Base-by-base conservation (phyloP, 805 yeast genomes). In the Pichia kluyveri region DNA sequence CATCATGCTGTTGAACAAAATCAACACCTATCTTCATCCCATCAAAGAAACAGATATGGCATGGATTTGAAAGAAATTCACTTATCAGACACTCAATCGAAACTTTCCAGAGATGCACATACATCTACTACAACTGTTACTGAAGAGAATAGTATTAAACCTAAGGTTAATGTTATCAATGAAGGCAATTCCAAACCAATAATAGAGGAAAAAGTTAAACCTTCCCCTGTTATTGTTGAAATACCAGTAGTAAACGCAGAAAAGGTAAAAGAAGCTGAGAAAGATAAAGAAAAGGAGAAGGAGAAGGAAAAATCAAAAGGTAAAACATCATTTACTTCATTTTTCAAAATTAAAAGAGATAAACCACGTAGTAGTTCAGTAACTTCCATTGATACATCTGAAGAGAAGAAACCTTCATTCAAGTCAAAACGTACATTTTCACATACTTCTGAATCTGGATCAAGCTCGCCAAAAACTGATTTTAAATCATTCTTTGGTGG, bases 311-410 rank as follows among this genome's bases (percentile, higher is more conserved):
- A 52, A 36, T 30, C 17, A 1, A 52, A 53, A 36, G 15, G 44
- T 19, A 53, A 53, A 43, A 38, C 54, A 15, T 49, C 56, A 4
- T 53, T 53, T 17, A 41, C 55, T 1, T 50, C 54, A n/a, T 53
- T 53, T 39, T 53, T 53, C 34, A 53, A 53, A 40, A 46, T 53
- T 4, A 50, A 48, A 23, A 46, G 47, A 28, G 52, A 49, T 28
- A 53, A 53, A 19, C 46, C 51, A 17, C 49, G 51, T 14, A 46
- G 46, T 15, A n/a, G 38, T 10, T 48, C 51, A 8, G 37, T 26
- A 10, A 17, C 36, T 5, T 12, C 34, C 7, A n/a, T 17, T 4
- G 41, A 30, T 15, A 15, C 41, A n/a, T 5, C 27, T 17, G 44
- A 38, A 7, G 47, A 46, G 14, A 43, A 46, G 17, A 49, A 45